Conservation (phyloP, 371 early-diverging fungal species). For the Syncephalastrum sp. region DNA sequence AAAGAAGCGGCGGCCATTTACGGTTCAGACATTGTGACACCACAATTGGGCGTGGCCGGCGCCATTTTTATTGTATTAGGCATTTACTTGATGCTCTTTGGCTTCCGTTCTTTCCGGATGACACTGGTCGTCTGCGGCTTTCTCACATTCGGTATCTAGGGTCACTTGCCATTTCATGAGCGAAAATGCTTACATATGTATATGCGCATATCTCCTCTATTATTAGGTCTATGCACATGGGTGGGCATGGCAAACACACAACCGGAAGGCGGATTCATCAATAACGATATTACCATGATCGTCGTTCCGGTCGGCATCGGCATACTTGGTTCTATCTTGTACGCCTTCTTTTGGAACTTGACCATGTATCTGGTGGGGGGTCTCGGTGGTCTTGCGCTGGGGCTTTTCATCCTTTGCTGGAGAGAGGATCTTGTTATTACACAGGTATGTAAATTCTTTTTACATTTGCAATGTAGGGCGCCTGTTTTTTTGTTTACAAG, state of each 20-base stretch:
- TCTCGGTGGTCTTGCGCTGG: conserved; percentile 31
- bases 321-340: conserved; percentile 21
- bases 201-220: not conserved
- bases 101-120: conserved; percentile 24
- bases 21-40: conserved; percentile 12
- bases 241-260: conserved; percentile 13
- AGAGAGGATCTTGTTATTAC: conserved; percentile 26
- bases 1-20: conserved; percentile 1
- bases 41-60: conserved; percentile 26
- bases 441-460: not conserved
- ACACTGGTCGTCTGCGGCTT: conserved; percentile 32
- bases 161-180: not conserved
- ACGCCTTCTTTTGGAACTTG: conserved; percentile 22
- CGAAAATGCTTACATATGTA: not conserved
- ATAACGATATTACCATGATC: conserved; percentile 19
- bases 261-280: conserved; percentile 20
- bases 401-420: conserved; percentile 37
- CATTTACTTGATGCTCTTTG: conserved; percentile 26
- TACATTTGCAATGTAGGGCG: too few species aligned
- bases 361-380: conserved; percentile 26
- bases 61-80: conserved; percentile 29
- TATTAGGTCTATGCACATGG: conserved; percentile 18
- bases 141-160: conserved; percentile 27
- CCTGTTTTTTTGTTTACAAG: too few species aligned
- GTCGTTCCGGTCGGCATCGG: conserved; percentile 20